Base-by-base conservation (phyloP, 1,139 yeast genomes). In the Kurtzmaniella natalensis region DNA sequence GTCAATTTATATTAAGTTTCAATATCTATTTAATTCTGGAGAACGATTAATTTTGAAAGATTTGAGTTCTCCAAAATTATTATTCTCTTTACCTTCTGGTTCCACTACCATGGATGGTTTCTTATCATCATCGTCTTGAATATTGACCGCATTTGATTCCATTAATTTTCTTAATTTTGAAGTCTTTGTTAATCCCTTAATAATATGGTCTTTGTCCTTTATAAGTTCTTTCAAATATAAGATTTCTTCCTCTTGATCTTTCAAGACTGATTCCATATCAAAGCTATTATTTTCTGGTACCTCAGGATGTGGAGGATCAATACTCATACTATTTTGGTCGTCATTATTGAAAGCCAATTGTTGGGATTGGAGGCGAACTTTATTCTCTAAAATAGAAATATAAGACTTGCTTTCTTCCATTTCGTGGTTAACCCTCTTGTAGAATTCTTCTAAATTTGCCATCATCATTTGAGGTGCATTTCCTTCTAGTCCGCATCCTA, bases 151-250 rank as follows among this genome's bases (percentile, higher is more conserved):
- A 35, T 56, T 57, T 8, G 69, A 54, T 28, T 67, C 75, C 14
- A 65, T 72, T 30, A 70, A 47, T 32, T 70, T 67, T 24, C 83
- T 63, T 32, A 76, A 58, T 42, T 76, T 64, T 25, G 75, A 66
- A 2, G 81, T 73, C 37, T 79, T 74, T 28, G 80, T 77, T 32
- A 88, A 63, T 7, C 94, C 88, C 42, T 75, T 75, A 37, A 88
- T 85, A 42, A 88, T 79, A 33, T 81, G 80, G 46, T 87, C 95
- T 53, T 87, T 88, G 45, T 70, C 76, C 35, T 72, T 70, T 34
- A 85, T 57, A 33, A 73, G 66, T 39, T 76, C 82, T 47, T 72
- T 72, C 46, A 88, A 62, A 37, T 79, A 86, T 32, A 63, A 53
- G 8, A 87, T 76, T 51, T 85, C 94, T 34, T 78, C 88, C 41